Conservation (phyloP, 306 rosid species). For the Ochetophila trinervis region DNA sequence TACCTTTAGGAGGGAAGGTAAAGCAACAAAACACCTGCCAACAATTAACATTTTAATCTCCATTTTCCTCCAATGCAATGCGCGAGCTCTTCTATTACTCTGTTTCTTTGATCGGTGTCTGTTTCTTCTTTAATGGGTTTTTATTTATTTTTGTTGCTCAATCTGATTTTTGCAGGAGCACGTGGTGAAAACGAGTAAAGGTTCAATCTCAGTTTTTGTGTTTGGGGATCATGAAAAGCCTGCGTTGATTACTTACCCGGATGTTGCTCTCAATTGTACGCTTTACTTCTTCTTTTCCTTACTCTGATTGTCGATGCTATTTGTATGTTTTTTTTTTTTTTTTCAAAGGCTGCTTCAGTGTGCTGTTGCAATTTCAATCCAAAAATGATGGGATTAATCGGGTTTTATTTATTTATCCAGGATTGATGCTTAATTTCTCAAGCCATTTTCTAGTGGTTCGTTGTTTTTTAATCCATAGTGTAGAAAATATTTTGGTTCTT, state of each 20-base stretch:
- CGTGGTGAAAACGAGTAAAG: constrained; percentile 77
- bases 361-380: not conserved
- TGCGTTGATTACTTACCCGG: constrained; percentile 79
- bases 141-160: not conserved
- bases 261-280: constrained; percentile 83
- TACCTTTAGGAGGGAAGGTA: constrained; percentile 79
- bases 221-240: constrained; percentile 90
- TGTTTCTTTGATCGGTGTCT: not conserved
- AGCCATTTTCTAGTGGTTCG: constrained; percentile 7
- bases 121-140: constrained; percentile 14
- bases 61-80: not conserved
- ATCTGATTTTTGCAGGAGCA: constrained; percentile 48
- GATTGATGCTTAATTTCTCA: constrained; percentile 3
- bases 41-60: constrained; percentile 3
- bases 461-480: constrained; percentile 5
- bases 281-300: constrained; percentile 8
- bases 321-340: not conserved
- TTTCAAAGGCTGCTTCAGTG: not conserved
- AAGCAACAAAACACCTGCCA: constrained; percentile 4
- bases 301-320: not conserved
- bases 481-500: not conserved
- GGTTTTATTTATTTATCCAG: not conserved
- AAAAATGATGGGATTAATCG: not conserved
- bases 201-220: constrained; percentile 69
- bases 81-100: not conserved